Evolutionary conservation across 2,329 filamentous ascomycete genomes (phyloP), one percentile per base, ranked within the genome.

Genomic region (Talaromyces sp.): DNA sequence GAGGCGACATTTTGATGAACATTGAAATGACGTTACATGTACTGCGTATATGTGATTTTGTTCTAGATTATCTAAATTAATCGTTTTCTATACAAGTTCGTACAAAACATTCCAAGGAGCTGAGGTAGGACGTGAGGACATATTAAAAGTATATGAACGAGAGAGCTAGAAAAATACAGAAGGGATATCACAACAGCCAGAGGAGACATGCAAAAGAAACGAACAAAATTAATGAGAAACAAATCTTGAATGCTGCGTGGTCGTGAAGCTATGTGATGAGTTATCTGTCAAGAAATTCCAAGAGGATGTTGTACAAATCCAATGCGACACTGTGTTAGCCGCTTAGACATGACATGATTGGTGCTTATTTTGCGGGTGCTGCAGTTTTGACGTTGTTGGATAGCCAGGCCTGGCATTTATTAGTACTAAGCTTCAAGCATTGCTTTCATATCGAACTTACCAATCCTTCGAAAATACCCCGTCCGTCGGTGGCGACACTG

Each of bases 391-490:
- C 88, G 72, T 92, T 93, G 78, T 91, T 91, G 66, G 89, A 91
- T 66, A 93, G 82, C 90, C 90, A 93, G 58, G 87, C 81, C 82
- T 84, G 64, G 24, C 55, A 58, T 55, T 35, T 17, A 52, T 62
- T 10, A 62, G 53, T 27, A n/a, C 17, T 38, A 8, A n/a, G 5
- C 35, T n/a, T n/a, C 17, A n/a, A 29, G 35, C 32, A 56, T 68
- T 27, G 26, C 26, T 27, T 27, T 55, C 58, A 49, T 61, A 67
- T 17, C 11, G 2, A n/a, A 21, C 43, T 74, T 78, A 84, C 88
- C 73, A 95, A 79, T 67, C 90, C 90, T 77, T 93, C 90, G 67
- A 91, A 84, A 62, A 95, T 82, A 69, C 90, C 90, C 72, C 92
- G 90, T 62, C 90, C 90, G 19, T 88, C 89, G 31, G 89, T 93